A percentile compares a stretch with the other conserved stretches of the same genome.
These are phyloP conservation scores for Plasmopara muralis DNA, from an alignment of 352 stramenopile genomes.

Conservation along the genomic window DNA sequence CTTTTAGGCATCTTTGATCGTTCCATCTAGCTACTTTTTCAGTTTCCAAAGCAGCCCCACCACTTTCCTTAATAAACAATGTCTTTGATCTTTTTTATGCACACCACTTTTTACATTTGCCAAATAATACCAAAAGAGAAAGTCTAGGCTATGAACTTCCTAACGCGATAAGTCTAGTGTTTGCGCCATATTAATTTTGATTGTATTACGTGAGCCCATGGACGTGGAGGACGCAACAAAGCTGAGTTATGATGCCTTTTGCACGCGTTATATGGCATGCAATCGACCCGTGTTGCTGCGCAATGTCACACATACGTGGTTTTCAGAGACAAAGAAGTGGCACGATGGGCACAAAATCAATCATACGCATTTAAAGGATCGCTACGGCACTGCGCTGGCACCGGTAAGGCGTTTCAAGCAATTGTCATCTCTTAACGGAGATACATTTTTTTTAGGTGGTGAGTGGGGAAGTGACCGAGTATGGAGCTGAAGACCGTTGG, in stretches of 20 bases:
- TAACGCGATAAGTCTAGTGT: too few species aligned
- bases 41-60: too few species aligned
- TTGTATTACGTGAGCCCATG: constrained; percentile 16
- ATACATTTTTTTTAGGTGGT: constrained; percentile 38
- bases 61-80: too few species aligned
- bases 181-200: too few species aligned
- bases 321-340: constrained; percentile 23
- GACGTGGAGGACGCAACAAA: constrained; percentile 45
- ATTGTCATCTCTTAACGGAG: not conserved
- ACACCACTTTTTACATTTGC: too few species aligned
- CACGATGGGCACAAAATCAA: constrained; percentile 28
- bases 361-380: constrained; percentile 29
- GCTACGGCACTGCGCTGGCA: constrained; percentile 46
- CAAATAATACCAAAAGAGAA: too few species aligned
- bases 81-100: too few species aligned
- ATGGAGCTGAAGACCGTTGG: constrained; percentile 46
- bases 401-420: constrained; percentile 29
- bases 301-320: constrained; percentile 39
- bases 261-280: constrained; percentile 52
- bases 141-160: too few species aligned
- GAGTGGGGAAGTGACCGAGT: constrained; percentile 50
- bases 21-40: too few species aligned
- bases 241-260: constrained; percentile 69
- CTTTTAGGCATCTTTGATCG: too few species aligned
- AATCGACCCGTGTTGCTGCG: constrained; percentile 67